Conservation (phyloP, 2,329 filamentous ascomycete species). For the Grosmannia huntii region DNA sequence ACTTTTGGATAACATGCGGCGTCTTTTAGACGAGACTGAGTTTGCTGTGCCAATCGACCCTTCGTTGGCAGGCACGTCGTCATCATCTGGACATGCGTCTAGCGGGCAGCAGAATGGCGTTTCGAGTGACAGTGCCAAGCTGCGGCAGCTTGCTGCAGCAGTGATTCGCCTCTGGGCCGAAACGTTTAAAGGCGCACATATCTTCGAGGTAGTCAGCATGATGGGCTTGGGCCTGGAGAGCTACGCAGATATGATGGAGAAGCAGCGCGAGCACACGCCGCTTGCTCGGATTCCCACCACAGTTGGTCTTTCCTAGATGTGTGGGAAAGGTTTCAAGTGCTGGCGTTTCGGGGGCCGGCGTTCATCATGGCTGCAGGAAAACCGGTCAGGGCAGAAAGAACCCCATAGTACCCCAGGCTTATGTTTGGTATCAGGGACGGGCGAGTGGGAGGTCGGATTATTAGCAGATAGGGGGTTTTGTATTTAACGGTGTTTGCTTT, state of each 20-base stretch:
- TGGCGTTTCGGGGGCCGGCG: background rate
- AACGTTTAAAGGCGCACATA: conserved; percentile 47
- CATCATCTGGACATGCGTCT: background rate
- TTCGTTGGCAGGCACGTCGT: conserved; percentile 28
- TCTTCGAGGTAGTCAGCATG: conserved; percentile 46
- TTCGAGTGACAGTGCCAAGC: conserved; percentile 34
- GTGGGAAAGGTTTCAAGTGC: background rate
- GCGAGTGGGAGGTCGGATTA: too few species aligned
- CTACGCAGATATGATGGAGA: conserved; percentile 44
- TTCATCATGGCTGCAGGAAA: background rate
- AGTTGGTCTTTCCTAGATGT: conserved; percentile 1
- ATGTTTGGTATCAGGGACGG: background rate
- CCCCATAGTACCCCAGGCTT: background rate
- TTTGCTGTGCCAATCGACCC: conserved; percentile 48
- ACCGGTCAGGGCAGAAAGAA: background rate
- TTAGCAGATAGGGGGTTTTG: background rate
- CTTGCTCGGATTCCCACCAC: conserved; percentile 20
- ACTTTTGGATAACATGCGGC: conserved; percentile 41
- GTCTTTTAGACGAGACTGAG: conserved; percentile 49
- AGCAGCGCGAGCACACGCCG: conserved; percentile 35
- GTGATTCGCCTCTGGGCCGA: conserved; percentile 49
- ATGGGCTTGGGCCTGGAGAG: conserved; percentile 44
- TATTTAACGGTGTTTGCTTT: background rate
- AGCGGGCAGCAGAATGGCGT: conserved; percentile 8
- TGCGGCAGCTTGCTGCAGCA: conserved; percentile 43